phyloP scores from a whole-genome alignment of 2,329 filamentous ascomycete species.

The Colletotrichum sp. region DNA sequence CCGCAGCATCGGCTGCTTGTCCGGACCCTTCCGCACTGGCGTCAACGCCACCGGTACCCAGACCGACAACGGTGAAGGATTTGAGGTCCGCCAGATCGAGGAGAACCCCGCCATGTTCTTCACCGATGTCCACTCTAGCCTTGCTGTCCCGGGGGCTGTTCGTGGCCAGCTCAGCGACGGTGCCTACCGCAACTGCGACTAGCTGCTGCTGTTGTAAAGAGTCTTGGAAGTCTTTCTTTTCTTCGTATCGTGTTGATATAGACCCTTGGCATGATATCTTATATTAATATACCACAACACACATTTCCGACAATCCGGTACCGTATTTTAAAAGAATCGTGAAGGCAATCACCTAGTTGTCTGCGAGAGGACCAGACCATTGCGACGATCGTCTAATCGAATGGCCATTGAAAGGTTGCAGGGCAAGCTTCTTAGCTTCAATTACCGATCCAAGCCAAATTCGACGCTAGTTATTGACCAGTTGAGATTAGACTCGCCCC shows the following conservation, averaged over 20 bases:
- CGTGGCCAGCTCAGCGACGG: slow-evolving; percentile 49
- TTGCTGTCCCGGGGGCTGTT: slow-evolving; percentile 54
- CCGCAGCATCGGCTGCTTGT: slow-evolving; percentile 45
- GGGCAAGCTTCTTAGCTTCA: too few species aligned
- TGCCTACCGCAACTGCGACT: slow-evolving; percentile 2
- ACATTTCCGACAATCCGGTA: not conserved
- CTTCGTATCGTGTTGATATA: not conserved
- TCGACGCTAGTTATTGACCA: too few species aligned
- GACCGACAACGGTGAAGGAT: slow-evolving; percentile 42
- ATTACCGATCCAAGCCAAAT: too few species aligned
- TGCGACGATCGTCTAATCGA: too few species aligned
- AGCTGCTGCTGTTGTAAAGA: not conserved
- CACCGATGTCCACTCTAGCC: slow-evolving; percentile 55
- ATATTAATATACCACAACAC: not conserved
- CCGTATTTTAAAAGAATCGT: too few species aligned
- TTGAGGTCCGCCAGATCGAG: slow-evolving; percentile 56
- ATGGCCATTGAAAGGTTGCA: too few species aligned
- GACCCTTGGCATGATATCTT: not conserved
- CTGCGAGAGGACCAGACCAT: too few species aligned
- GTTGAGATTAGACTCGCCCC: accelerated
- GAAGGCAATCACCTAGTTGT: too few species aligned
- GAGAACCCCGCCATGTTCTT: slow-evolving; percentile 55
- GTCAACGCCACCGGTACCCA: slow-evolving; percentile 28
- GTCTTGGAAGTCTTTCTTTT: not conserved
- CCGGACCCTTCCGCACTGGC: slow-evolving; percentile 39